A percentile compares a stretch with the other conserved stretches of the same genome.
Evolutionary conservation across 257 asterid genomes (phyloP).

Genomic region (Solanum chaucha): DNA sequence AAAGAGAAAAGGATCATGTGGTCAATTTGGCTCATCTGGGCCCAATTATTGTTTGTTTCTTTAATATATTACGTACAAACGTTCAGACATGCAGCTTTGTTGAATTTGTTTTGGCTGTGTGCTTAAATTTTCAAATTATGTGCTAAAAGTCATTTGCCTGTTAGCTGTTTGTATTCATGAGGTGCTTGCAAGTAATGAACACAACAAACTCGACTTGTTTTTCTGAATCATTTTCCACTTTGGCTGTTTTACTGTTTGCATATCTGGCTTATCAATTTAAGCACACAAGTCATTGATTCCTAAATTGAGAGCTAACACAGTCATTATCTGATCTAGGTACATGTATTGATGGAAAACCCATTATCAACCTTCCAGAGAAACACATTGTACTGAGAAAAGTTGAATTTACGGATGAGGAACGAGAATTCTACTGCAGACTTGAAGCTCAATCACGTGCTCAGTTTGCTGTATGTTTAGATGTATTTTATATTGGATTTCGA

Average conservation of each 20-base stretch:
- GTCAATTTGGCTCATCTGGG: not conserved
- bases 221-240: not conserved
- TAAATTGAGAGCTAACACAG: not conserved
- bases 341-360: slow-evolving; percentile 82
- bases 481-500: slow-evolving; percentile 5
- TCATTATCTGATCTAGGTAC: slow-evolving; percentile 42
- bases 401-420: slow-evolving; percentile 79
- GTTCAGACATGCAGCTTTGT: not conserved
- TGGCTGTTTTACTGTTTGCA: not conserved
- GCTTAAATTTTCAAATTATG: not conserved
- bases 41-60: not conserved
- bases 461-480: slow-evolving; percentile 68
- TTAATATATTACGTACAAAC: not conserved
- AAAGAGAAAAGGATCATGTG: not conserved
- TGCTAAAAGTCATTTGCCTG: not conserved
- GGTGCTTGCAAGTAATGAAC: not conserved
- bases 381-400: slow-evolving; percentile 59
- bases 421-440: slow-evolving; percentile 72
- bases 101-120: not conserved
- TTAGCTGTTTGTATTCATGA: not conserved
- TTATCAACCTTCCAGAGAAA: slow-evolving; percentile 80
- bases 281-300: not conserved
- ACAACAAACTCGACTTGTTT: not conserved
- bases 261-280: not conserved
- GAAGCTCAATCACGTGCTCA: slow-evolving; percentile 94